Percentiles rank a stretch among this genome's conserved stretches.
Evolutionary conservation across 768 basidiomycete genomes (phyloP).

Genomic region (Tephrocybe sp.): DNA sequence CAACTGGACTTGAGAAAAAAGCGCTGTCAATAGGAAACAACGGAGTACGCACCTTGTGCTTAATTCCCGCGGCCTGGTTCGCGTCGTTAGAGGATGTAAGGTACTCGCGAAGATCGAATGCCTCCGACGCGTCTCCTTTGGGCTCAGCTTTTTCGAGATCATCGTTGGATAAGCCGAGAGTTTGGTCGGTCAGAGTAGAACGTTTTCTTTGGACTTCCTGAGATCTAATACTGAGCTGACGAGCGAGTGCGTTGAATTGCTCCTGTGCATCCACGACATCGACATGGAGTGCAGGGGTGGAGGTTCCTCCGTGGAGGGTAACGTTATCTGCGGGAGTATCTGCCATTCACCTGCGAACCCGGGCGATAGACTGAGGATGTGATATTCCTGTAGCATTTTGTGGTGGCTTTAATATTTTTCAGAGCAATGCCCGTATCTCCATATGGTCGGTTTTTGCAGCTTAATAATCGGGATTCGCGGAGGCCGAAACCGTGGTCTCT

Average conservation of each 20-base stretch:
- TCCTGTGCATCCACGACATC: slow-evolving; percentile 49
- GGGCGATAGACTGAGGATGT: not conserved
- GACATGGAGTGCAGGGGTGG: slow-evolving; percentile 30
- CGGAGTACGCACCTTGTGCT: slow-evolving; percentile 46
- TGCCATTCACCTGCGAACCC: slow-evolving; percentile 20
- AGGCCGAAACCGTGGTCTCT: not conserved
- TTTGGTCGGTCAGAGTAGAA: slow-evolving; percentile 22
- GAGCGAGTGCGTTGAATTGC: slow-evolving; percentile 54
- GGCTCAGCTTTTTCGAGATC: slow-evolving; percentile 38
- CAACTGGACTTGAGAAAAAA: not conserved
- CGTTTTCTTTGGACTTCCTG: slow-evolving; percentile 17
- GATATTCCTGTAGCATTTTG: not conserved
- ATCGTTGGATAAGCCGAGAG: slow-evolving; percentile 40
- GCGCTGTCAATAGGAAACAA: not conserved
- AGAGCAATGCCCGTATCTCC: not conserved
- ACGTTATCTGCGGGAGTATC: slow-evolving; percentile 27
- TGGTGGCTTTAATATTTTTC: slow-evolving; percentile 10
- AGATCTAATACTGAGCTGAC: slow-evolving; percentile 33
- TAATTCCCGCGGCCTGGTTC: slow-evolving; percentile 61
- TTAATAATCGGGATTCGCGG: slow-evolving; percentile 15
- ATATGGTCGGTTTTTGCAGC: slow-evolving; percentile 4
- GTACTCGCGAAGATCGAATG: slow-evolving; percentile 68
- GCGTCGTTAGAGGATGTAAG: slow-evolving; percentile 66
- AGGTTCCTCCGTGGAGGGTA: slow-evolving; percentile 26
- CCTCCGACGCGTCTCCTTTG: slow-evolving; percentile 25